Evolutionary conservation across 2,329 filamentous ascomycete species (phyloP).

Genomic region (Thelonectria rubi): DNA sequence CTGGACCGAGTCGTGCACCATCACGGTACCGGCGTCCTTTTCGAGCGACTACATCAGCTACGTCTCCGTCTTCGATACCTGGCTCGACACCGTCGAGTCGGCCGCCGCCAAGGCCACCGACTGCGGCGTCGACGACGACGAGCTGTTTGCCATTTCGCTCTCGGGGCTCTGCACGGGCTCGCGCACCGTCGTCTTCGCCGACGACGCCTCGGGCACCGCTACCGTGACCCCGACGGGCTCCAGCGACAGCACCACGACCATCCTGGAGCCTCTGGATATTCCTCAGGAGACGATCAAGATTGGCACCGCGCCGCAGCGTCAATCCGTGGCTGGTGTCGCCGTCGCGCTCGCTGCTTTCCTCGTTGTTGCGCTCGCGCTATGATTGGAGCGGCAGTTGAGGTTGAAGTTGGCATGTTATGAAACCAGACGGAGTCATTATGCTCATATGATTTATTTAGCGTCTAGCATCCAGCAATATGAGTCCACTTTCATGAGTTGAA

Average conservation of each 20-base stretch:
- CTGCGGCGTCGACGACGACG: background rate
- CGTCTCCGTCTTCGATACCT: background rate
- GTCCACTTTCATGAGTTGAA: too few relatives aligned
- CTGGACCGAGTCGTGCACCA: background rate
- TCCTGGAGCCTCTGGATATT: background rate
- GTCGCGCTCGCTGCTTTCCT: background rate
- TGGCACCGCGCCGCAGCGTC: background rate
- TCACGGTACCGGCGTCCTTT: background rate
- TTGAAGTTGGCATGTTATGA: too few relatives aligned
- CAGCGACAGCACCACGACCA: background rate
- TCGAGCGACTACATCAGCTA: background rate
- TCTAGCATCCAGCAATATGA: too few relatives aligned
- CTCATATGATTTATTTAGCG: too few relatives aligned
- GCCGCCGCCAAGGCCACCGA: background rate
- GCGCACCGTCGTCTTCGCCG: background rate
- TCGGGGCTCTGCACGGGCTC: background rate
- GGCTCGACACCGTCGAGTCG: background rate
- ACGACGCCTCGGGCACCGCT: background rate
- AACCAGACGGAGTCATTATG: too few relatives aligned
- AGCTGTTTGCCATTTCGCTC: background rate
- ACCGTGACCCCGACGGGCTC: too few relatives aligned
- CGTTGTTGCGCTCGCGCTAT: background rate
- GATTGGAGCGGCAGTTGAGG: background rate
- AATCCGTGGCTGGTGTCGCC: background rate
- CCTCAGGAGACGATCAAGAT: background rate